A percentile compares a stretch with the other conserved stretches of the same genome.
Conservation (phyloP, 2,329 filamentous ascomycete genomes). For the Pleomassaria siparia region DNA sequence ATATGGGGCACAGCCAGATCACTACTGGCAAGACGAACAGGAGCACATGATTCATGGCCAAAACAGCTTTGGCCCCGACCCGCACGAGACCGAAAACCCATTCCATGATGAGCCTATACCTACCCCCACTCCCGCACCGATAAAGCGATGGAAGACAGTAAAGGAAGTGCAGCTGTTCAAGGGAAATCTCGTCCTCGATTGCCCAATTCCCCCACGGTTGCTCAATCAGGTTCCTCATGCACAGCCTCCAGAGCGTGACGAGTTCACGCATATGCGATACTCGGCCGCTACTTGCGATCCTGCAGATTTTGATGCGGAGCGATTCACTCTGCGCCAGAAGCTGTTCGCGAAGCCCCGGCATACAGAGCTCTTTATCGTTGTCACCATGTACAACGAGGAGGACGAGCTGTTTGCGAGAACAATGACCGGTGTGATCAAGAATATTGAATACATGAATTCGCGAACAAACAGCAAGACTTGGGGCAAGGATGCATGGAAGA, state of each 20-base stretch:
- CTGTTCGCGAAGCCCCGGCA: conserved; percentile 90
- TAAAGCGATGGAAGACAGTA: conserved; percentile 95
- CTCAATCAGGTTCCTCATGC: conserved; percentile 87
- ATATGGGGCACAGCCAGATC: conserved; percentile 53
- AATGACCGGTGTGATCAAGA: conserved; percentile 97
- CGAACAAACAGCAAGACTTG: conserved; percentile 93
- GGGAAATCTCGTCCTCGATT: conserved; percentile 95
- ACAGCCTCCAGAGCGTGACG: conserved; percentile 74
- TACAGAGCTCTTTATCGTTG: conserved; percentile 92
- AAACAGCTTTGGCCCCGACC: conserved; percentile 63
- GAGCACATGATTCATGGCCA: conserved; percentile 75
- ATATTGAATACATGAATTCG: conserved; percentile 97
- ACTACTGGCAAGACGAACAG: conserved; percentile 68
- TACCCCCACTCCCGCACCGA: conserved; percentile 59
- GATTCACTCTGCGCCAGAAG: conserved; percentile 88
- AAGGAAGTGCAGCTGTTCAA: conserved; percentile 98
- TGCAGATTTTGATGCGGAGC: conserved; percentile 79
- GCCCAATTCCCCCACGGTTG: conserved; percentile 85
- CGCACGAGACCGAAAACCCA: conserved; percentile 44
- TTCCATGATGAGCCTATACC: conserved; percentile 48
- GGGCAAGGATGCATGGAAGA: conserved; percentile 99
- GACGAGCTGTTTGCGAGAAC: conserved; percentile 94
- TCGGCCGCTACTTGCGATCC: conserved; percentile 94
- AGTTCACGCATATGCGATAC: conserved; percentile 89
- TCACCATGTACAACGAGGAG: conserved; percentile 99